A percentile compares a stretch with the other conserved stretches of the same genome.
Evolutionary conservation across 2,329 filamentous ascomycete species (phyloP).

Genomic region (Harringtonia lauricola): DNA sequence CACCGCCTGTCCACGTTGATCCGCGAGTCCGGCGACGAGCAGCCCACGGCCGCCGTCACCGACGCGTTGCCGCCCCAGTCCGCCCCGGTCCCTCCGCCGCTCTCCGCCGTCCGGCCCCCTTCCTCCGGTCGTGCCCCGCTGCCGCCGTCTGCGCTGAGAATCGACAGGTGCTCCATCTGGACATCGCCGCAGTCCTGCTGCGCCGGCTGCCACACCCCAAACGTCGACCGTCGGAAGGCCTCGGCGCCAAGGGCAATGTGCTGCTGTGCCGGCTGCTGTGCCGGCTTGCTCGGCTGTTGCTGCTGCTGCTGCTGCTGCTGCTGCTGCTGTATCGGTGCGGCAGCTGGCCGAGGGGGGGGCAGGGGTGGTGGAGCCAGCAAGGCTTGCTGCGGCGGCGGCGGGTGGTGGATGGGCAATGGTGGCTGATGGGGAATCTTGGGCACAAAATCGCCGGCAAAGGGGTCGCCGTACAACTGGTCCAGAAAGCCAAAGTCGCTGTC

Average conservation of each 20-base stretch:
- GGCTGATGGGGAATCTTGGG: not conserved
- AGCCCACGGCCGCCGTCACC: too few relatives aligned
- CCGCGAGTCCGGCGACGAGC: slow-evolving; percentile 20
- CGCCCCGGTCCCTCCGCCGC: too few relatives aligned
- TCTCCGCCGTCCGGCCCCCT: too few relatives aligned
- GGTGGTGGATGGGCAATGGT: too few relatives aligned
- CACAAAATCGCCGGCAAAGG: slow-evolving; percentile 15
- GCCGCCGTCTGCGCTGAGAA: slow-evolving; percentile 26
- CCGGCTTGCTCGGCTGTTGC: not conserved
- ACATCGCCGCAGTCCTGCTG: slow-evolving; percentile 30
- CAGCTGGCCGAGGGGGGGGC: too few relatives aligned
- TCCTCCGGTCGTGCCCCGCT: slow-evolving; percentile 19
- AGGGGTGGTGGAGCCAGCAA: too few relatives aligned
- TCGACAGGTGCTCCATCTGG: slow-evolving; percentile 33
- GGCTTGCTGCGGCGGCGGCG: too few relatives aligned
- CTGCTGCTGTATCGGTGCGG: too few relatives aligned
- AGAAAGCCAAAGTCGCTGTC: slow-evolving; percentile 40
- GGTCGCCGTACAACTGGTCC: slow-evolving; percentile 36
- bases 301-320: not conserved
- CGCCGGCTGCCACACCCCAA: slow-evolving; percentile 40
- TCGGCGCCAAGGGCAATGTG: slow-evolving; percentile 22
- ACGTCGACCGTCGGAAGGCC: slow-evolving; percentile 37
- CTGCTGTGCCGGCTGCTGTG: not conserved
- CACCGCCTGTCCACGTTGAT: slow-evolving; percentile 20
- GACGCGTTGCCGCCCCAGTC: too few relatives aligned